Conservation (phyloP, 2,329 filamentous ascomycete genomes). For the Alternaria triticimaculans region DNA sequence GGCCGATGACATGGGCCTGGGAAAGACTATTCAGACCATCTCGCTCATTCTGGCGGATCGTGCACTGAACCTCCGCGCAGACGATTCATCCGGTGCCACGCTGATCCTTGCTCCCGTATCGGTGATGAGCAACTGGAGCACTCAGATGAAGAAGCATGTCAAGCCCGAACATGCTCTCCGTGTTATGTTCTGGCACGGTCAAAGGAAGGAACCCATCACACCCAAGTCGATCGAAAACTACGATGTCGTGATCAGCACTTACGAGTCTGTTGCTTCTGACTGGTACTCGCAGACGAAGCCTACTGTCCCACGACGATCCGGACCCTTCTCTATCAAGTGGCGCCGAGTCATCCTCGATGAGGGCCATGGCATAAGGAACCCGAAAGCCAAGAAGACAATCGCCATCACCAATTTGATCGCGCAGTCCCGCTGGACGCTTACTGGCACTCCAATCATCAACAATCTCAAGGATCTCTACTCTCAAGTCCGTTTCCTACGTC, state of each 20-base stretch:
- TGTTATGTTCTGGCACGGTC: constrained; percentile 77
- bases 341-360: constrained; percentile 63
- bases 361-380: constrained; percentile 77
- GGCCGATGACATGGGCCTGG: constrained; percentile 91
- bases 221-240: constrained; percentile 66
- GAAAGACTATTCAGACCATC: constrained; percentile 87
- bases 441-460: constrained; percentile 76
- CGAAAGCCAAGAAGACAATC: constrained; percentile 72
- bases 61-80: constrained; percentile 28
- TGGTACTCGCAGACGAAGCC: constrained; percentile 58
- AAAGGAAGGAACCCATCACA: constrained; percentile 58
- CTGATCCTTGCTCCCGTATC: constrained; percentile 82
- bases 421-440: constrained; percentile 73
- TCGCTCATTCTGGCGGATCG: constrained; percentile 72
- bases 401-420: constrained; percentile 73
- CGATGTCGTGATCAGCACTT: constrained; percentile 84
- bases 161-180: constrained; percentile 66
- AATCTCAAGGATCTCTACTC: constrained; percentile 82
- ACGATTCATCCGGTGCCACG: constrained; percentile 60
- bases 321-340: constrained; percentile 72
- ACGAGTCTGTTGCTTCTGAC: constrained; percentile 76
- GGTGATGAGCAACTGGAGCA: constrained; percentile 90
- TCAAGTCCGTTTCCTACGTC: constrained; percentile 75
- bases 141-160: constrained; percentile 78
- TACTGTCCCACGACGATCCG: constrained; percentile 33